These are phyloP conservation scores for Diaporthe caulivora DNA, from an alignment of 2,329 filamentous ascomycete genomes.

Conservation along the genomic window DNA sequence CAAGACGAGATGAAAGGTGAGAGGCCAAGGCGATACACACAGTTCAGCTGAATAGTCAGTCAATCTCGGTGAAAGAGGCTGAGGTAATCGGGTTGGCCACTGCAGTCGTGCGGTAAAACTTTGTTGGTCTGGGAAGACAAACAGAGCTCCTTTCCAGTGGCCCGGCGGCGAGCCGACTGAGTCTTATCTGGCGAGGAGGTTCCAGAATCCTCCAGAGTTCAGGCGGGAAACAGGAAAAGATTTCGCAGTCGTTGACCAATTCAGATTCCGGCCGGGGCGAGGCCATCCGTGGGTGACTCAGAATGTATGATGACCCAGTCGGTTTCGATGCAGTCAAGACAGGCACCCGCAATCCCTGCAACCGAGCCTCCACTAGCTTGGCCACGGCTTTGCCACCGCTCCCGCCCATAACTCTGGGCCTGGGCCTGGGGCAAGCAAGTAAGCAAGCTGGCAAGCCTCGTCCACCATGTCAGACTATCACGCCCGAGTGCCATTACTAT, in stretches of 20 bases:
- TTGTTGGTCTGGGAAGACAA: slow-evolving; percentile 17
- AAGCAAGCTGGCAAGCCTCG: no score
- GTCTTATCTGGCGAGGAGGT: slow-evolving; percentile 7
- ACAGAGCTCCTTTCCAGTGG: no score
- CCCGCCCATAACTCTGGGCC: neutral
- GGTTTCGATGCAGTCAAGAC: slow-evolving; percentile 17
- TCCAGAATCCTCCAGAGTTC: neutral
- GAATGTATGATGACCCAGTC: slow-evolving; percentile 15
- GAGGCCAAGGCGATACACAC: slow-evolving; percentile 6
- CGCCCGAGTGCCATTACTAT: no score
- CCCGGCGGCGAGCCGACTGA: neutral
- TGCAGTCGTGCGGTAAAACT: neutral
- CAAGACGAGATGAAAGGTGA: neutral
- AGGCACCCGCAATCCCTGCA: slow-evolving; percentile 20
- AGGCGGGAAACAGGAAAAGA: neutral
- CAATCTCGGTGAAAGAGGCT: neutral
- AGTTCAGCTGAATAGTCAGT: slow-evolving; percentile 5
- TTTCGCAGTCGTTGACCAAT: slow-evolving; percentile 10
- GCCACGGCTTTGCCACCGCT: slow-evolving; percentile 14
- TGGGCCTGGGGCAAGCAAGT: neutral
- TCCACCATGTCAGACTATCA: no score
- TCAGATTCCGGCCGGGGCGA: slow-evolving; percentile 10
- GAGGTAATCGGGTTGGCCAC: slow-evolving; percentile 24
- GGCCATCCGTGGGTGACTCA: slow-evolving; percentile 31
- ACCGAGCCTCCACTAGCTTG: slow-evolving; percentile 22